phyloP scores from a whole-genome alignment of 345 rosid species.

The Murraya paniculata region DNA sequence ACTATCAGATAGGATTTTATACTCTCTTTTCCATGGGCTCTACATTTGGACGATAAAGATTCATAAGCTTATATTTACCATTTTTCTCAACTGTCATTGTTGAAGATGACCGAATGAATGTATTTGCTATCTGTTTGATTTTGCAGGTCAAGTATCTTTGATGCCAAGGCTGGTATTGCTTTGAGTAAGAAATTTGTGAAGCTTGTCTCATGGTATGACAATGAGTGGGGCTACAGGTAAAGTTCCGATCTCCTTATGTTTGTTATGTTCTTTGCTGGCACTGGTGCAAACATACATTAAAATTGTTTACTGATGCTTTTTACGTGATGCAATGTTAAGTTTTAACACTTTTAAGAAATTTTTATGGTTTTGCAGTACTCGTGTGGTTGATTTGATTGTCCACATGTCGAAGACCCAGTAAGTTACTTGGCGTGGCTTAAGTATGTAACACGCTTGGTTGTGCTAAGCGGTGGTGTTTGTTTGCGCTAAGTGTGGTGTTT shows the following conservation, averaged over 20 bases:
- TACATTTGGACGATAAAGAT: background rate
- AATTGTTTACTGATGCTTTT: background rate
- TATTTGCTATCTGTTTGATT: background rate
- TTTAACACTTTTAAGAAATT: background rate
- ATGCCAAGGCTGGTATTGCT: constrained; percentile 87
- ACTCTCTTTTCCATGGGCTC: background rate
- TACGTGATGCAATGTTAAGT: background rate
- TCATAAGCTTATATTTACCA: background rate
- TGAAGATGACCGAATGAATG: background rate
- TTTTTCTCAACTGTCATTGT: background rate
- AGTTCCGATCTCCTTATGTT: background rate
- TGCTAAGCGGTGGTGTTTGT: background rate
- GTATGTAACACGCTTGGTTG: background rate
- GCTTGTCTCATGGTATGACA: constrained; percentile 74
- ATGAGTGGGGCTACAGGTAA: constrained; percentile 82
- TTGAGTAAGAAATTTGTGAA: constrained; percentile 57
- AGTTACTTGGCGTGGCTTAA: background rate
- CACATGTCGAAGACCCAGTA: constrained; percentile 41
- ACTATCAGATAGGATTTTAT: background rate
- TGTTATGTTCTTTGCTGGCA: background rate
- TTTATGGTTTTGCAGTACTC: constrained; percentile 38
- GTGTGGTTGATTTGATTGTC: constrained; percentile 59
- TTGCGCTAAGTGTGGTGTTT: background rate
- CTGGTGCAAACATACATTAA: background rate
- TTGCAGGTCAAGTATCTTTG: constrained; percentile 74